Evolutionary conservation across 2,329 filamentous ascomycete genomes (phyloP).

Genomic region (Paecilomyces niveus): DNA sequence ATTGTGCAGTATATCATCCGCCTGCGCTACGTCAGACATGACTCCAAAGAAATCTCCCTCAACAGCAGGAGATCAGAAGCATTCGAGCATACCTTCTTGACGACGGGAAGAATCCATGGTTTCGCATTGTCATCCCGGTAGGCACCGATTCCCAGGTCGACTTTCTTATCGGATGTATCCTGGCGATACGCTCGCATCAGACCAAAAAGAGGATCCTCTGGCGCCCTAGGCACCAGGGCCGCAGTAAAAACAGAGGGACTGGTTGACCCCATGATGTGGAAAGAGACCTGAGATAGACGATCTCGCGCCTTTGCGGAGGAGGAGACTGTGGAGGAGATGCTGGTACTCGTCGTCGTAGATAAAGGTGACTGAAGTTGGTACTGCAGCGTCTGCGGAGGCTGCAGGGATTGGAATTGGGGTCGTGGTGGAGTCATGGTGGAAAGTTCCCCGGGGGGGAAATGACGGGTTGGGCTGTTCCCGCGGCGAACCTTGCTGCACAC

Average conservation of each 20-base stretch:
- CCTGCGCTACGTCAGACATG: conserved; percentile 46
- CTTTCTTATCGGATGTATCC: conserved; percentile 70
- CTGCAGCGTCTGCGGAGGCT: background rate
- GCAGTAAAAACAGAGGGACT: conserved; percentile 64
- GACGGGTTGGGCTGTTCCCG: too few species aligned
- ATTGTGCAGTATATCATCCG: conserved; percentile 79
- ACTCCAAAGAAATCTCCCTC: background rate
- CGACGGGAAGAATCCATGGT: conserved; percentile 93
- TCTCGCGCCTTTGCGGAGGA: conserved; percentile 12
- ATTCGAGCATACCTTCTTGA: conserved; percentile 66
- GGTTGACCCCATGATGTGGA: conserved; percentile 60
- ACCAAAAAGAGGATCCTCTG: conserved; percentile 91
- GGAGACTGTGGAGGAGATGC: background rate
- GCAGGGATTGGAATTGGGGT: background rate
- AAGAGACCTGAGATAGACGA: conserved; percentile 27
- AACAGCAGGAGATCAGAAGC: background rate
- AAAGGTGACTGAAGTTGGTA: background rate
- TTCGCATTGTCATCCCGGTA: conserved; percentile 94
- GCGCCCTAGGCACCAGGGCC: conserved; percentile 75
- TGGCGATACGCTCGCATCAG: conserved; percentile 81
- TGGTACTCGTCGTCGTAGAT: background rate
- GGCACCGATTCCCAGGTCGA: conserved; percentile 90
- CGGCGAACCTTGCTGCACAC: too few species aligned
- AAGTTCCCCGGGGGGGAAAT: background rate
- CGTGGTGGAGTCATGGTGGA: background rate